phyloP scores from a whole-genome alignment of 306 rosid species.

The Cyamopsis tetragonoloba region DNA sequence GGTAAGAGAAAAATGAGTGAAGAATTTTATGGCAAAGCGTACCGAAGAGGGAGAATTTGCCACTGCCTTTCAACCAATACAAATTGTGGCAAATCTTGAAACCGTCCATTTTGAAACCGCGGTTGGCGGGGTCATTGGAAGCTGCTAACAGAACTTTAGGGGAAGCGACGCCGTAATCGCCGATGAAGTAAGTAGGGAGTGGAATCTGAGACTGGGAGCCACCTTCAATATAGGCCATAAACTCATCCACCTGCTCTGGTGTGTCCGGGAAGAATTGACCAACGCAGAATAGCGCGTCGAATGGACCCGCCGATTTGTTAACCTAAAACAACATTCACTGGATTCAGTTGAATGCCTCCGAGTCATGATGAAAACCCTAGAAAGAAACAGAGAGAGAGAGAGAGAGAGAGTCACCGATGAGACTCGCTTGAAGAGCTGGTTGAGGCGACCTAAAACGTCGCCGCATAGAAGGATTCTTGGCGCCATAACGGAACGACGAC shows the following conservation, averaged over 20 bases:
- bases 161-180: conserved; percentile 88
- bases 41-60: conserved; percentile 74
- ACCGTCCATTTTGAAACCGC: conserved; percentile 92
- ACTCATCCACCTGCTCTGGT: conserved; percentile 58
- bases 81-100: conserved; percentile 65
- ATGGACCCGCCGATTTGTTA: conserved; percentile 95
- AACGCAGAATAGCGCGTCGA: conserved; percentile 83
- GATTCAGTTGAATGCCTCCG: not conserved
- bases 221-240: conserved; percentile 58
- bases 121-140: conserved; percentile 51
- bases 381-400: conserved; percentile 1
- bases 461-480: conserved; percentile 88
- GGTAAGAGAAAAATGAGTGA: not conserved
- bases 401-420: conserved; percentile 48
- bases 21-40: not conserved
- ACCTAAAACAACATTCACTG: conserved; percentile 42
- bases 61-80: conserved; percentile 97
- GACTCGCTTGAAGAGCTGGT: conserved; percentile 90
- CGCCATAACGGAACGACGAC: conserved; percentile 43
- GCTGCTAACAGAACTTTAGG: conserved; percentile 58
- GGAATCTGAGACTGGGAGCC: conserved; percentile 51
- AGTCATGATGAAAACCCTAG: conserved; percentile 19
- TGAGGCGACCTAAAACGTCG: conserved; percentile 72
- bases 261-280: conserved; percentile 95
- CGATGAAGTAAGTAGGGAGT: conserved; percentile 83